phyloP scores from a whole-genome alignment of 1,139 yeast genomes.

The Geotrichum fermentans region DNA sequence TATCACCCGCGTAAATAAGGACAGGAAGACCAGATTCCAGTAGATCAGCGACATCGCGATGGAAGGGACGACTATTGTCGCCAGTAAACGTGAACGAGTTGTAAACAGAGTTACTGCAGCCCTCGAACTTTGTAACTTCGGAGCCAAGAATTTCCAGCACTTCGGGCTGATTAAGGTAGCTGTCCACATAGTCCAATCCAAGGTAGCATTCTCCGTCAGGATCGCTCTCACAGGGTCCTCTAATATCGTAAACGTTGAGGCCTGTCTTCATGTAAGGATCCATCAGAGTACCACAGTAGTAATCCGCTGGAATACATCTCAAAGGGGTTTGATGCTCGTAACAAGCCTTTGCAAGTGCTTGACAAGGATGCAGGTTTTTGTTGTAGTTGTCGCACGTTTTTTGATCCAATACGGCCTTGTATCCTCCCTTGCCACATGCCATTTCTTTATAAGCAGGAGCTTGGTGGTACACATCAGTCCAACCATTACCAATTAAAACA shows the following conservation, averaged over 20 bases:
- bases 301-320: slow-evolving; percentile 92
- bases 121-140: slow-evolving; percentile 75
- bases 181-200: slow-evolving; percentile 59
- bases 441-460: slow-evolving; percentile 87
- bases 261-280: slow-evolving; percentile 90
- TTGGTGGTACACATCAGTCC: slow-evolving; percentile 88
- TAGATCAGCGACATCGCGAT: slow-evolving; percentile 53
- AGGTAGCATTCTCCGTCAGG: slow-evolving; percentile 62
- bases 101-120: slow-evolving; percentile 54
- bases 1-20: too few relatives aligned
- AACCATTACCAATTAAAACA: slow-evolving; percentile 90
- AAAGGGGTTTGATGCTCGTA: slow-evolving; percentile 72
- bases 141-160: slow-evolving; percentile 86
- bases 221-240: slow-evolving; percentile 72
- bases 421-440: slow-evolving; percentile 97
- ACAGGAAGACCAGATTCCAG: slow-evolving; percentile 62
- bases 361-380: slow-evolving; percentile 72
- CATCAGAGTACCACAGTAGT: slow-evolving; percentile 84
- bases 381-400: slow-evolving; percentile 78
- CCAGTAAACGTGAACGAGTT: slow-evolving; percentile 62
- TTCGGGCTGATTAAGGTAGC: slow-evolving; percentile 60
- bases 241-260: slow-evolving; percentile 86
- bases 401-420: slow-evolving; percentile 68
- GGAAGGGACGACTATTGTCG: slow-evolving; percentile 62
- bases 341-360: slow-evolving; percentile 72